These are phyloP conservation scores for Termitomyces heimii DNA, from an alignment of 768 basidiomycete genomes.

Conservation along the genomic window DNA sequence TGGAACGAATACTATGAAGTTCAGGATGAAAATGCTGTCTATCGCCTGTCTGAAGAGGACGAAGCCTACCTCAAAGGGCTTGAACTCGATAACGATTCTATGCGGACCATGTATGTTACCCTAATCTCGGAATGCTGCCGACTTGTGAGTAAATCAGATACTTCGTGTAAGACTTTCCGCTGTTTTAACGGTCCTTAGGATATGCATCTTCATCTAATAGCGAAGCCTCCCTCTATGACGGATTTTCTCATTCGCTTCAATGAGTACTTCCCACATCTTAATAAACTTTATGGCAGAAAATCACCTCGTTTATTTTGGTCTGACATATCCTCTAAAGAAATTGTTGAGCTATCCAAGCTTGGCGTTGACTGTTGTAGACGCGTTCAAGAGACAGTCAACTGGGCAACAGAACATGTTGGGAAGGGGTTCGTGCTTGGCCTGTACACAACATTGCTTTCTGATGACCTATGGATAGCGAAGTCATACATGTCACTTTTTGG, in stretches of 20 bases:
- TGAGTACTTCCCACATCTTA: slow-evolving; percentile 32
- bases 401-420: slow-evolving; percentile 14
- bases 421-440: slow-evolving; percentile 9
- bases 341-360: slow-evolving; percentile 8
- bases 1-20: slow-evolving; percentile 23
- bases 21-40: slow-evolving; percentile 3
- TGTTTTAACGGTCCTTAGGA: slow-evolving; percentile 19
- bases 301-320: slow-evolving; percentile 22
- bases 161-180: not conserved
- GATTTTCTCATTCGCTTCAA: slow-evolving; percentile 33
- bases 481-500: slow-evolving; percentile 14
- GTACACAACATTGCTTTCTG: not conserved
- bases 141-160: slow-evolving; percentile 17
- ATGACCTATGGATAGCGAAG: slow-evolving; percentile 12
- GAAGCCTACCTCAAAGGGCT: slow-evolving; percentile 15
- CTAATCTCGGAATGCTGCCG: slow-evolving; percentile 23
- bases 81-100: slow-evolving; percentile 4
- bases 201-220: slow-evolving; percentile 26
- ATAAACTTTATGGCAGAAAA: slow-evolving; percentile 11
- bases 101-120: slow-evolving; percentile 27
- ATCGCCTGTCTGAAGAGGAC: slow-evolving; percentile 14
- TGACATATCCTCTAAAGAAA: slow-evolving; percentile 20
- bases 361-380: slow-evolving; percentile 13
- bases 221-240: slow-evolving; percentile 18
- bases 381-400: slow-evolving; percentile 15